These are phyloP conservation scores for Verticillium nonalfalfae DNA, from an alignment of 2,329 filamentous ascomycete genomes.

Conservation along the genomic window DNA sequence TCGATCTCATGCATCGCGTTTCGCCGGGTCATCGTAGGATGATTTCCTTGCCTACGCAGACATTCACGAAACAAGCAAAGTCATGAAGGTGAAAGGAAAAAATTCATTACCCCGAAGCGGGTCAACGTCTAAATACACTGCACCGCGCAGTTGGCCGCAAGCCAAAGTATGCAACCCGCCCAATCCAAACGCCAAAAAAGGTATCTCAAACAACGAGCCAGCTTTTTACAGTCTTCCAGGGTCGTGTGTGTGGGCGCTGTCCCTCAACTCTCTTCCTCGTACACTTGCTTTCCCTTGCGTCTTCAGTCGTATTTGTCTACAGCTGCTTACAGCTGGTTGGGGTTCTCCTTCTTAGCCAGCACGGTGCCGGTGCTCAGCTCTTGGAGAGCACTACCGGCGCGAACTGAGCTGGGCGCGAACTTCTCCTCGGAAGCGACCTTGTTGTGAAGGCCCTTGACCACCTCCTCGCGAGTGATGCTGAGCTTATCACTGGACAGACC, in stretches of 20 bases:
- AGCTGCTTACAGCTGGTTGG: neutral
- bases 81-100: neutral
- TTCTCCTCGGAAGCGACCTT: constrained; percentile 2
- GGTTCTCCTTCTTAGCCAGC: neutral
- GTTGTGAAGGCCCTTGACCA: constrained; percentile 9
- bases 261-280: neutral
- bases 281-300: neutral
- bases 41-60: no score
- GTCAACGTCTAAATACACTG: neutral
- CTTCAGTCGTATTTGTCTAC: neutral
- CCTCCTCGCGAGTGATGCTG: constrained; percentile 20
- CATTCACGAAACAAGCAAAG: neutral
- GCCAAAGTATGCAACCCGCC: neutral
- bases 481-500: constrained; percentile 25
- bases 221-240: neutral
- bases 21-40: no score
- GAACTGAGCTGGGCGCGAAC: neutral
- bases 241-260: neutral
- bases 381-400: neutral
- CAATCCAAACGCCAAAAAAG: neutral
- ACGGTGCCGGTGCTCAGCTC: constrained; percentile 1
- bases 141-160: neutral
- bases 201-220: neutral
- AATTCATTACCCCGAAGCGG: neutral
- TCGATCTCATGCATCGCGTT: no score